phyloP scores from a whole-genome alignment of 495 filamentous ascomycete genomes.

The Glonium stellatum region DNA sequence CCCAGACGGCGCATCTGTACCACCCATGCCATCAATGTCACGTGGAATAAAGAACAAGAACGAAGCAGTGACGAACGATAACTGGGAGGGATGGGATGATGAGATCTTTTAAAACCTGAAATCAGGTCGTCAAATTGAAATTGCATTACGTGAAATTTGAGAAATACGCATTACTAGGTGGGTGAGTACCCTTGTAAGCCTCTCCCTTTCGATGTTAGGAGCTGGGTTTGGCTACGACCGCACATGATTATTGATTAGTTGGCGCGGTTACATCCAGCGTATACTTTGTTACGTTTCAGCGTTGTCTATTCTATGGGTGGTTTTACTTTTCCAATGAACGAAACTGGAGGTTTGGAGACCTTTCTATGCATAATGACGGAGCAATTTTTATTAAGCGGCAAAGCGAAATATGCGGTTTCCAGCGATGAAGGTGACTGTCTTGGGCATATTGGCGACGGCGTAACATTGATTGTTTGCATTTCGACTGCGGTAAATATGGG shows the following conservation, averaged over 20 bases:
- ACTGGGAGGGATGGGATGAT: conserved; percentile 17
- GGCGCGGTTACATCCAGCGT: neutral
- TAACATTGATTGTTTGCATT: too few relatives aligned
- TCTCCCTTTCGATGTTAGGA: neutral
- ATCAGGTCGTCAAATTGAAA: neutral
- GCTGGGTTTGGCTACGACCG: neutral
- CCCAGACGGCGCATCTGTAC: conserved; percentile 27
- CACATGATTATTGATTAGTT: neutral
- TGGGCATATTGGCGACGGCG: too few relatives aligned
- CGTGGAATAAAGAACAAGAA: conserved; percentile 12
- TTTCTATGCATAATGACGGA: too few relatives aligned
- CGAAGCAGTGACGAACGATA: conserved; percentile 12
- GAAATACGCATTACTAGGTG: neutral
- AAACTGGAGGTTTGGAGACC: too few relatives aligned
- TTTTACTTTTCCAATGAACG: too few relatives aligned
- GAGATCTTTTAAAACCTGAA: conserved; percentile 20
- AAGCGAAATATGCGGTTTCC: too few relatives aligned
- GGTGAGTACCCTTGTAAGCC: neutral
- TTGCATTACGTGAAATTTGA: neutral
- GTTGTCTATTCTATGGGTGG: neutral
- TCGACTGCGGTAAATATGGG: too few relatives aligned
- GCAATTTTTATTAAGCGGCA: too few relatives aligned
- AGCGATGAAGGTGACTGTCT: too few relatives aligned
- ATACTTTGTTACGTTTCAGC: neutral
- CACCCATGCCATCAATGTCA: conserved; percentile 19